Base-by-base conservation (phyloP, 306 rosid genomes). In the Sechiopsis laciniata region DNA sequence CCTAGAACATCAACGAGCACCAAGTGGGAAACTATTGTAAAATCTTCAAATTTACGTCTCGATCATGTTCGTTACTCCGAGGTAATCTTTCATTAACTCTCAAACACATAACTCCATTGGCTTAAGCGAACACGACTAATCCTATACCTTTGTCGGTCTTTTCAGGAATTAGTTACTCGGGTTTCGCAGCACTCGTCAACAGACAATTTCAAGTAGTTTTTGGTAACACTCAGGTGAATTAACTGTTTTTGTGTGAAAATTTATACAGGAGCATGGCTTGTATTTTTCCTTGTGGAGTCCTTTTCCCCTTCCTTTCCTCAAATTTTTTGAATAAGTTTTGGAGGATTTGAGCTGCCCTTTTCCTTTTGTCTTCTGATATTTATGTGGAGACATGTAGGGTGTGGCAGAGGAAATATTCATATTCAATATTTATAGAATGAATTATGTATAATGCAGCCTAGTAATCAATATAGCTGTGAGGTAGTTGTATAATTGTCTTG, bases 21-120 rank as follows among this genome's bases (percentile, higher is more conserved):
- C 74, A 91, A 89, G 87, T 91, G 99, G 99, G 96, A 94, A 83
- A 91, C 99, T 59, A 89, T 94, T 37, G 97, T 91, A 57, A 94
- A 94, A 80, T 83, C 95, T 77, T 86, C 95, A 3, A 83, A 94
- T 42, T 80, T 79, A 83, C 86, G 45, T 57, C 89, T 80, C 45
- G 97, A 85, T 82, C 97, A 88, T 70, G 85, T 80, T 19, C 92
- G 91, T 11, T 94, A 84, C 82, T 94, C 97, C 22, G 90, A 94
- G 99, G 99, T 94, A 84, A 80, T 74, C 1, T 26, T 26, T 82
- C 77, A 8, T 46, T 15, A 62, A 57, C 53, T 78, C 46, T 60
- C 67, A 24, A 56, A 48, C 73, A 72, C 57, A 51, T 76, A 21
- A 55, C 32, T 20, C 24, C 22, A 12, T n/a, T 14, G 35, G 21